Evolutionary conservation across 345 rosid genomes (phyloP), one percentile per base, ranked within the genome.

Genomic region (thale cress (Arabidopsis thaliana)): DNA sequence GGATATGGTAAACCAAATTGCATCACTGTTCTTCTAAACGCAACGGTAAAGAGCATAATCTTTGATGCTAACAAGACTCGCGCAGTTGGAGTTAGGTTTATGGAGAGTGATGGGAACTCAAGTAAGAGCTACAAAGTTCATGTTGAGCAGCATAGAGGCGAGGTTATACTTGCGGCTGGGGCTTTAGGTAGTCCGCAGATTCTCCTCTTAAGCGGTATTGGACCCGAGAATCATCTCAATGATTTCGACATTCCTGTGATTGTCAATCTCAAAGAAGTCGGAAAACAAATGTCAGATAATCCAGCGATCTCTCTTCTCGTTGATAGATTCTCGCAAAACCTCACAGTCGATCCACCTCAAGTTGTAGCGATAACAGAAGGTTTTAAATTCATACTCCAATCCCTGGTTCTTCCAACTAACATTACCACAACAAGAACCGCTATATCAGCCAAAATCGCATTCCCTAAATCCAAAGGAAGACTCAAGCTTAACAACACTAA

Each of bases 141-240:
- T 62, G 89, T 88, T 22, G 85, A 77, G 38, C 51, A 57, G 59
- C 90, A 68, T 4, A 59, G 71, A 51, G 94, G 91, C 0, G 96
- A 89, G 40, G 91, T 88, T 57, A 89, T 91, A 46, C 78, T 93
- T 65, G 76, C 94, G 7, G 93, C 89, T 34, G 96, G 94, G 8
- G 85, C 96, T 64, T 45, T 89, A 71, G 93, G 94, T 30, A 89
- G 97, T 64, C 97, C 97, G 0, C 92, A 88, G 25, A 78, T 91
- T 70, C 86, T 91, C 2, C 55, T 89, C 73, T 72, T 88, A 38
- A 89, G 94, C 14, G 93, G 93, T 25, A 85, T 89, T 6, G 96
- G 94, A 63, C 90, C 92, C 2, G 69, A 42, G 2, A 73, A 77
- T 34, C 88, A 87, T 72, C 84, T 91, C 1, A 62, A 77, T 8